These are phyloP conservation scores for Rhodotorula babjevae DNA, from an alignment of 768 basidiomycete species.

Conservation along the genomic window DNA sequence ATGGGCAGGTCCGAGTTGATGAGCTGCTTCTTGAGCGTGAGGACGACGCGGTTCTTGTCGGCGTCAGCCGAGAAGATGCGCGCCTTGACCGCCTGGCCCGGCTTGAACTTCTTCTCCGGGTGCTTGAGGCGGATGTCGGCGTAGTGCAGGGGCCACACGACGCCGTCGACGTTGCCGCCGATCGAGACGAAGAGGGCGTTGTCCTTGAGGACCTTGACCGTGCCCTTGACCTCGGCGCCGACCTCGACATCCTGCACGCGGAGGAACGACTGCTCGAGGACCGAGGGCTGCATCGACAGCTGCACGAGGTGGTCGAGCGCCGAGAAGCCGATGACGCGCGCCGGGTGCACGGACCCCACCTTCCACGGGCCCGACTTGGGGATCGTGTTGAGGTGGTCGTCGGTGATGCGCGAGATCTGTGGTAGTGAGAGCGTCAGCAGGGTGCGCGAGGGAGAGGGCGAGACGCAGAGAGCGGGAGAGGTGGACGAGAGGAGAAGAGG, in stretches of 20 bases:
- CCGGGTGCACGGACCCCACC: slow-evolving; percentile 69
- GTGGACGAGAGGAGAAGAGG: not conserved
- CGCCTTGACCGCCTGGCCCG: slow-evolving; percentile 71
- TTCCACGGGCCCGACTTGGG: slow-evolving; percentile 62
- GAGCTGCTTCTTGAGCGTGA: slow-evolving; percentile 88
- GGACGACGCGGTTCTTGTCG: slow-evolving; percentile 68
- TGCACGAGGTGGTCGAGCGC: slow-evolving; percentile 81
- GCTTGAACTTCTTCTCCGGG: slow-evolving; percentile 83
- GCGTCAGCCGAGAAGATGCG: slow-evolving; percentile 77
- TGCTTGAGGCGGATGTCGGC: slow-evolving; percentile 88
- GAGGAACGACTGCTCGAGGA: slow-evolving; percentile 80
- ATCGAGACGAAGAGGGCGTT: slow-evolving; percentile 77
- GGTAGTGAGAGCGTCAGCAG: not conserved
- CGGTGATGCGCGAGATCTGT: slow-evolving; percentile 88
- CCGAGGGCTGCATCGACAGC: slow-evolving; percentile 73
- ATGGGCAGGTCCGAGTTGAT: slow-evolving; percentile 73
- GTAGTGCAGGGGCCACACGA: slow-evolving; percentile 90
- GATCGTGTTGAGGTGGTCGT: slow-evolving; percentile 80
- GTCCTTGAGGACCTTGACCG: slow-evolving; percentile 76
- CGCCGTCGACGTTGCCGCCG: slow-evolving; percentile 80
- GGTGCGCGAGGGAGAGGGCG: not conserved
- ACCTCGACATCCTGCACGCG: slow-evolving; percentile 74
- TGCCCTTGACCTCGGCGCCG: slow-evolving; percentile 74
- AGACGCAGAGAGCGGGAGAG: not conserved
- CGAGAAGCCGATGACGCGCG: slow-evolving; percentile 80